Percentiles rank a stretch among this genome's conserved stretches.
phyloP scores from a whole-genome alignment of 768 basidiomycete genomes.

The Serendipita sp. region DNA sequence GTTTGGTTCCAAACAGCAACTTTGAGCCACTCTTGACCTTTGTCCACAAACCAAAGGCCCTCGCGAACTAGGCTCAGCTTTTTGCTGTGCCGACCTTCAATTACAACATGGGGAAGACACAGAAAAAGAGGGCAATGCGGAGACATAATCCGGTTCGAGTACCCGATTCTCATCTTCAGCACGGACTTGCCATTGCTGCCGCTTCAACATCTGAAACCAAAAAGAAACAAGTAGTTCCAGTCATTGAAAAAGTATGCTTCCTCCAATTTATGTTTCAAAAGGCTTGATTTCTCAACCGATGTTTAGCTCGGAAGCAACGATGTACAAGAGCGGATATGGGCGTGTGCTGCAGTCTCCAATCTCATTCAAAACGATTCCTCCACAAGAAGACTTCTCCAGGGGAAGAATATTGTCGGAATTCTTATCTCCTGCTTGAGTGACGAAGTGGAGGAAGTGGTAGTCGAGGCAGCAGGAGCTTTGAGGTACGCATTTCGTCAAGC shows the following conservation, averaged over 20 bases:
- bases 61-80: neutral
- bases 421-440: slow-evolving; percentile 81
- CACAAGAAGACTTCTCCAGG: slow-evolving; percentile 74
- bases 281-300: too few relatives aligned
- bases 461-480: slow-evolving; percentile 77
- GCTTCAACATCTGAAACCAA: slow-evolving; percentile 45
- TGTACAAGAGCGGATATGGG: slow-evolving; percentile 76
- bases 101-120: slow-evolving; percentile 77
- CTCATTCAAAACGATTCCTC: slow-evolving; percentile 91
- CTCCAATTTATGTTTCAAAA: neutral
- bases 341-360: slow-evolving; percentile 90
- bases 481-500: slow-evolving; percentile 33
- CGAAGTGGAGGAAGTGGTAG: slow-evolving; percentile 74
- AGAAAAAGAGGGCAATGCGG: slow-evolving; percentile 71
- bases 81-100: neutral
- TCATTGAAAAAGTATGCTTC: slow-evolving; percentile 65
- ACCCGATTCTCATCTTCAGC: slow-evolving; percentile 78
- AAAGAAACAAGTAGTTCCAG: slow-evolving; percentile 64
- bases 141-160: slow-evolving; percentile 90
- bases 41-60: neutral
- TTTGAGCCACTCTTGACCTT: neutral
- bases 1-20: neutral
- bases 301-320: slow-evolving; percentile 60
- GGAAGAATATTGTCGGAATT: slow-evolving; percentile 76
- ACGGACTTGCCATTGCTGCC: slow-evolving; percentile 60